These are phyloP conservation scores for Oryza officinalis DNA, from an alignment of 176 grass and related monocot species.

Conservation along the genomic window DNA sequence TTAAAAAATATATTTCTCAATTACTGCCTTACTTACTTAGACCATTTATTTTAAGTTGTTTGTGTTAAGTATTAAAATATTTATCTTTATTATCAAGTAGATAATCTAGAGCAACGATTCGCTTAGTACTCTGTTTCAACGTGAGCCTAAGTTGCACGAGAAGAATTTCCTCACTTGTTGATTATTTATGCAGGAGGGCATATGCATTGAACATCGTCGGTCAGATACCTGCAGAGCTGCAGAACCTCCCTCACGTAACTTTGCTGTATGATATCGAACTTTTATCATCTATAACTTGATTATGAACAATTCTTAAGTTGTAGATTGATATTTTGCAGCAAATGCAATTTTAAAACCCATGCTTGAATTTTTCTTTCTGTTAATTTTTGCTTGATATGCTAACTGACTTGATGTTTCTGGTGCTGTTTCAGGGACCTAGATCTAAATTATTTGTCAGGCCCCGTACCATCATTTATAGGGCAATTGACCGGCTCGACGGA, in stretches of 20 bases:
- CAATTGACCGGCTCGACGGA: constrained; percentile 55
- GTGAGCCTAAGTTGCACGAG: background rate
- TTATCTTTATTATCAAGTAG: too few relatives aligned
- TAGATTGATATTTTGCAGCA: background rate
- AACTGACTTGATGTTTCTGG: background rate
- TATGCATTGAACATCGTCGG: constrained; percentile 46
- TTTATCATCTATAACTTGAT: background rate
- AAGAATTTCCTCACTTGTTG: background rate
- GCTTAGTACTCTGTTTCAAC: background rate
- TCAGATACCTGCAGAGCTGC: constrained; percentile 54
- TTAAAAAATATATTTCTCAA: too few relatives aligned
- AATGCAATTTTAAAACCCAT: background rate
- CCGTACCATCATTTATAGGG: constrained; percentile 62
- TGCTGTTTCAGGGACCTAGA: constrained; percentile 47
- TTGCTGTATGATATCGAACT: constrained; percentile 46
- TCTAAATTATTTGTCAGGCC: constrained; percentile 59
- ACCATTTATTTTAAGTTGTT: too few relatives aligned
- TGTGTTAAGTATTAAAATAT: too few relatives aligned
- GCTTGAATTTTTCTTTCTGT: too few relatives aligned
- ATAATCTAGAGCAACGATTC: background rate
- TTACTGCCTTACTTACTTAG: too few relatives aligned
- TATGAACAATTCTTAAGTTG: background rate
- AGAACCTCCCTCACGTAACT: constrained; percentile 51
- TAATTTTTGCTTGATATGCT: too few relatives aligned
- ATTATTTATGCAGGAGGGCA: constrained; percentile 43